Evolutionary conservation across 768 basidiomycete genomes (phyloP).

Genomic region (Pseudohyphozyma bogoriensis): DNA sequence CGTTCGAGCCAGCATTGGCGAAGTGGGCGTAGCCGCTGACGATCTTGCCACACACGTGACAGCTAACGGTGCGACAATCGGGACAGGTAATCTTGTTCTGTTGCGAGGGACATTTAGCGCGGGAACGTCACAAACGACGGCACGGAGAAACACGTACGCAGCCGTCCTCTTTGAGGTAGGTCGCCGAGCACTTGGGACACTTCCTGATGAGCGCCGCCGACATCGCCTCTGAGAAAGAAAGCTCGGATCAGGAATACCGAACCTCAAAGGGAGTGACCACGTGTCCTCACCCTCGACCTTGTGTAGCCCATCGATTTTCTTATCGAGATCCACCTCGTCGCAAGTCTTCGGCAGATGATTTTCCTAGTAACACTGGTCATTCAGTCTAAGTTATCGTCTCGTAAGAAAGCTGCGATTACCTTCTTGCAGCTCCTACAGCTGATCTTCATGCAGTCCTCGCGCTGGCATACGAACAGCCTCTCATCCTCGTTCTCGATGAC

Average conservation of each 20-base stretch:
- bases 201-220: conserved; percentile 36
- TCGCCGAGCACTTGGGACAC: conserved; percentile 39
- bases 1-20: conserved; percentile 14
- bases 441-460: conserved; percentile 23
- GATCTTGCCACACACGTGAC: conserved; percentile 36
- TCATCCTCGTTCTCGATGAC: conserved; percentile 30
- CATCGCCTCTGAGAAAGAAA: conserved; percentile 38
- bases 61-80: conserved; percentile 29
- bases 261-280: not conserved
- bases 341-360: conserved; percentile 41
- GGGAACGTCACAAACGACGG: not conserved
- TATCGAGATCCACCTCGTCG: conserved; percentile 36
- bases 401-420: not conserved
- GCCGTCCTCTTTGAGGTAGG: conserved; percentile 38
- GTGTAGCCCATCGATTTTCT: conserved; percentile 37
- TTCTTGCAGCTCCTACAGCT: conserved; percentile 31
- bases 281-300: too few relatives aligned
- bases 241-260: not conserved
- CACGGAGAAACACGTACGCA: not conserved
- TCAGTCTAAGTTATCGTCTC: too few relatives aligned
- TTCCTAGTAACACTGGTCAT: conserved; percentile 13
- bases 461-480: conserved; percentile 26
- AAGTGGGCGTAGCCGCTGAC: conserved; percentile 25
- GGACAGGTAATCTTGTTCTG: conserved; percentile 38
- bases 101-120: not conserved